Base-by-base conservation (phyloP, 108 stramenopile genomes). In the Cylindrotheca fusiformis region DNA sequence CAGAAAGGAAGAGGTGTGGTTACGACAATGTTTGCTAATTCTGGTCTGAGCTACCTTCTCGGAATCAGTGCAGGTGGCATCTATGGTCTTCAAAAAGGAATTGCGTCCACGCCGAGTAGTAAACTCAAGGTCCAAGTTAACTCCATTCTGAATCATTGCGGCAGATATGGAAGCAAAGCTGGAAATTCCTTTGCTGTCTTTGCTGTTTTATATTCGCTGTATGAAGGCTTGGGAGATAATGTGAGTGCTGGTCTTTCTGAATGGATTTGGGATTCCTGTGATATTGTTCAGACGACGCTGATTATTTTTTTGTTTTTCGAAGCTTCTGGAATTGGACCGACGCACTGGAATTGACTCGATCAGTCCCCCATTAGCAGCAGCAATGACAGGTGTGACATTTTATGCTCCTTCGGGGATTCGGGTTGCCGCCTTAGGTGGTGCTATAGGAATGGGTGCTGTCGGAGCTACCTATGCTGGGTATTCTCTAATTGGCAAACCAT, bases 11-110 rank as follows among this genome's bases (percentile, higher is more conserved):
- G 91, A 6, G 91, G 91, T 5, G 26, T 87, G 3, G 65, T 87
- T 27, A 80, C 80, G 6, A 93, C 87, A 63, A 89, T 89, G 86
- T 93, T 89, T 71, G 88, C 91, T 60, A 93, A 93, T 74, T 59
- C 84, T 25, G 91, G 91, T 1, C 63, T 86, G 23, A 75, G 82
- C 50, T 93, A 93, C 58, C 47, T 93, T 48, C 2, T 87, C 21
- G 93, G 93, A n/a, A 90, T 83, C 30, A 62, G 62, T 3, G 55
- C 55, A 3, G 93, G 93, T n/a, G 93, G 93, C 33, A 12, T 91
- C 1, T 89, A 90, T 56, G 93, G 93, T 10, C 58, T 94, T 24
- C 77, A 74, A 48, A 79, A 84, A 59, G 93, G 93, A 14, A 65
- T 94, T 67, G 53, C 55, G 52, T 68, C 81, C 55, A 88, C 88